Evolutionary conservation across 257 asterid genomes (phyloP).

Genomic region (Przewalskia tangutica): DNA sequence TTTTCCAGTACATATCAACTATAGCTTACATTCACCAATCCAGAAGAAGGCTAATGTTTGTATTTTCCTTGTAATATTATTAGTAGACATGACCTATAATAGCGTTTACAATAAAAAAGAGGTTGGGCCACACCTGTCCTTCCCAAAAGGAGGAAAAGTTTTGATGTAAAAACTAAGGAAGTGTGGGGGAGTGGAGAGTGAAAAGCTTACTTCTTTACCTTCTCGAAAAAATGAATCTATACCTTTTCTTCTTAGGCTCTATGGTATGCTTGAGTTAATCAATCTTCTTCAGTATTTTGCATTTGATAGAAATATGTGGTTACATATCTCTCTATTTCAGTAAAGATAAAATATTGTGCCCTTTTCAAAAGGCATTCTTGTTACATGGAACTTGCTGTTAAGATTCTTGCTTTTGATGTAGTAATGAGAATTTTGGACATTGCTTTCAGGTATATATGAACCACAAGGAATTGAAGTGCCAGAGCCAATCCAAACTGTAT

Average conservation of each 20-base stretch:
- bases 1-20: too few relatives aligned
- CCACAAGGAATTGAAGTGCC: slow-evolving; percentile 96
- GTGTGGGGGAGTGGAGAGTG: not conserved
- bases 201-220: not conserved
- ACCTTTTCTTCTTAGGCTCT: not conserved
- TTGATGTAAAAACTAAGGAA: not conserved
- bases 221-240: not conserved
- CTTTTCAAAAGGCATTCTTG: not conserved
- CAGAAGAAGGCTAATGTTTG: not conserved
- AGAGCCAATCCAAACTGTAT: slow-evolving; percentile 84
- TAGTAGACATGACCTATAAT: not conserved
- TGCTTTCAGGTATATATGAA: slow-evolving; percentile 61
- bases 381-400: not conserved
- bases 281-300: not conserved
- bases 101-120: not conserved
- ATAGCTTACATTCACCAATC: too few relatives aligned
- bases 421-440: slow-evolving; percentile 5
- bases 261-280: not conserved
- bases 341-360: not conserved
- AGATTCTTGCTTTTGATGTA: not conserved
- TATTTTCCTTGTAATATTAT: not conserved
- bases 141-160: not conserved
- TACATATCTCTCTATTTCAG: not conserved
- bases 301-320: not conserved
- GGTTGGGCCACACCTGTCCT: not conserved